These are phyloP conservation scores for Trichoderma sp. DNA, from an alignment of 2,329 filamentous ascomycete species.

Conservation along the genomic window DNA sequence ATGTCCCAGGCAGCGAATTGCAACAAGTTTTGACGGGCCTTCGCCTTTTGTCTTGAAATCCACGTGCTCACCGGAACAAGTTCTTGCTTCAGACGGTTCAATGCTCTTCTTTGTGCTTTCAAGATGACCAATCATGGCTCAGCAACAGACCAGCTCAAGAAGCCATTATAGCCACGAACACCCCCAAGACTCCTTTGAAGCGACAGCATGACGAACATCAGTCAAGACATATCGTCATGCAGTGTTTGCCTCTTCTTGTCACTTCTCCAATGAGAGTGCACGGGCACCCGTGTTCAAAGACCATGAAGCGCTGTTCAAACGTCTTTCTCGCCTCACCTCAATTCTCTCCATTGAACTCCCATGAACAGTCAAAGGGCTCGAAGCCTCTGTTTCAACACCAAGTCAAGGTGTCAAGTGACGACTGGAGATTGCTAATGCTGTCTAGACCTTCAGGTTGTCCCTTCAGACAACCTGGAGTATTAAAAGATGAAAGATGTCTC, in stretches of 20 bases:
- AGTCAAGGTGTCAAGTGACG: background rate
- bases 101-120: constrained; percentile 1
- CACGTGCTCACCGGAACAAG: background rate
- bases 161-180: no score
- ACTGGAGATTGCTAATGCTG: background rate
- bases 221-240: background rate
- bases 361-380: background rate
- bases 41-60: background rate
- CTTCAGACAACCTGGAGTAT: background rate
- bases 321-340: background rate
- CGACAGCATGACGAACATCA: background rate
- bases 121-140: background rate
- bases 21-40: background rate
- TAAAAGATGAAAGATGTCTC: constrained; percentile 4
- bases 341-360: background rate
- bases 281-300: background rate
- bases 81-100: background rate
- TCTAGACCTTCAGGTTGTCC: background rate
- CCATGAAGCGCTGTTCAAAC: background rate
- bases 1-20: background rate
- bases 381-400: background rate
- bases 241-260: background rate
- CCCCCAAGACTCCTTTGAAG: background rate
- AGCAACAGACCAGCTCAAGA: background rate
- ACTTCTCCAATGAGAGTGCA: background rate